A percentile compares a stretch with the other conserved stretches of the same genome.
phyloP scores from a whole-genome alignment of 768 basidiomycete genomes.

The Suillus fuscotomentosus region DNA sequence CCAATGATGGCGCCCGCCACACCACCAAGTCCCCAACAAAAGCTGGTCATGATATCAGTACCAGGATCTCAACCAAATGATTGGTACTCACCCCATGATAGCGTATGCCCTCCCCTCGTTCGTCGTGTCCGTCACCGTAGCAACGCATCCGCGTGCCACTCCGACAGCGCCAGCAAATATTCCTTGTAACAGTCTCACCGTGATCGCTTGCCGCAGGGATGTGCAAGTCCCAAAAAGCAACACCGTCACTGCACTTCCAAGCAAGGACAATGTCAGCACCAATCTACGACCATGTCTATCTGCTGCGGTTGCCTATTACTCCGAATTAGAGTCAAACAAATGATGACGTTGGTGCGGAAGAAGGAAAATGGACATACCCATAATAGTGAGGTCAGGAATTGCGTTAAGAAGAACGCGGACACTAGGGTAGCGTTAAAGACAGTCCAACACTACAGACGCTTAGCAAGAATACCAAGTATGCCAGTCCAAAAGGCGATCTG shows the following conservation, averaged over 20 bases:
- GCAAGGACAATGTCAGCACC: slow-evolving; percentile 80
- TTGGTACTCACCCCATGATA: slow-evolving; percentile 66
- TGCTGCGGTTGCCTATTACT: slow-evolving; percentile 79
- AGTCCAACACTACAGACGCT: slow-evolving; percentile 13
- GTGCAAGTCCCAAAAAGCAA: slow-evolving; percentile 76
- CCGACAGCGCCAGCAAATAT: slow-evolving; percentile 93
- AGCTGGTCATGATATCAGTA: slow-evolving; percentile 41
- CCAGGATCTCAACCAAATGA: slow-evolving; percentile 1
- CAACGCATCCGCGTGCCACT: slow-evolving; percentile 86
- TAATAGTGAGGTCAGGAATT: slow-evolving; percentile 91
- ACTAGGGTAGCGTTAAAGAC: slow-evolving; percentile 40
- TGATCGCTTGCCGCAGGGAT: slow-evolving; percentile 76
- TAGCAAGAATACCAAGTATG: slow-evolving; percentile 58
- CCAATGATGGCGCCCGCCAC: slow-evolving; percentile 87
- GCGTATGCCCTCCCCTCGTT: slow-evolving; percentile 97
- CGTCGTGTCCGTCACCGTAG: slow-evolving; percentile 83
- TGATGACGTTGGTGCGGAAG: slow-evolving; percentile 6
- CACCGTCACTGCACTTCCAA: slow-evolving; percentile 83
- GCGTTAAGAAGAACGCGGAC: slow-evolving; percentile 88
- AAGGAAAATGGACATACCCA: slow-evolving; percentile 57
- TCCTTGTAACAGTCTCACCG: slow-evolving; percentile 85
- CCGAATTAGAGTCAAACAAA: slow-evolving; percentile 12
- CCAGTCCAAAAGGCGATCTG: slow-evolving; percentile 90
- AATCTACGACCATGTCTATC: slow-evolving; percentile 85
- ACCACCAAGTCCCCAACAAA: slow-evolving; percentile 97